Evolutionary conservation across 176 grass and related monocot genomes (phyloP).

Genomic region (Cymbopogon citratus): DNA sequence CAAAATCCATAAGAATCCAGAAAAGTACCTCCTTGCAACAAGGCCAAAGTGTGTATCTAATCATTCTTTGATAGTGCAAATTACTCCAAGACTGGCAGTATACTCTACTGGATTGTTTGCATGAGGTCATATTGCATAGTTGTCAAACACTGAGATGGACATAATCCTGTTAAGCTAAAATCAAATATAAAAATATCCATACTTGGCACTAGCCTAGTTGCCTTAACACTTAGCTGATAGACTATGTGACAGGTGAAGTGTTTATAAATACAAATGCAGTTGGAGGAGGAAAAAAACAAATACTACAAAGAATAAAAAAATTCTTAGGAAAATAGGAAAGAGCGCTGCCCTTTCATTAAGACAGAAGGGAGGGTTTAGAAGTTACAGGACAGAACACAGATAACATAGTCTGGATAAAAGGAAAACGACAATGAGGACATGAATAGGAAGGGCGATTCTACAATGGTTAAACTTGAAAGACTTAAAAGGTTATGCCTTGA

Average conservation of each 20-base stretch:
- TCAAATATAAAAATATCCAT: no score
- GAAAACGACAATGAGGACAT: neutral
- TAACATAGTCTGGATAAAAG: no score
- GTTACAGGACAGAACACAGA: no score
- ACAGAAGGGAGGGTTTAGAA: no score
- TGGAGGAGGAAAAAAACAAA: neutral
- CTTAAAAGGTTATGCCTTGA: neutral
- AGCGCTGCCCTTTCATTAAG: no score
- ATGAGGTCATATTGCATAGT: neutral
- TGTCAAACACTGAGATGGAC: neutral
- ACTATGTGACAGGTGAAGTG: neutral
- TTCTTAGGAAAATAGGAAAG: no score
- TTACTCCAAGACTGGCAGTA: neutral
- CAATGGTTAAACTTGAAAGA: neutral
- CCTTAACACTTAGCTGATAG: neutral
- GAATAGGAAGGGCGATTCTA: neutral
- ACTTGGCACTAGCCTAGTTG: neutral
- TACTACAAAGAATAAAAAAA: neutral
- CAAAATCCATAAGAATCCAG: neutral
- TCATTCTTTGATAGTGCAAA: neutral
- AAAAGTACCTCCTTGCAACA: neutral
- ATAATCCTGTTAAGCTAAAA: neutral
- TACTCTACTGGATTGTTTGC: neutral
- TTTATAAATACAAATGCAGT: neutral
- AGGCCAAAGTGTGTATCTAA: neutral